A percentile compares a stretch with the other conserved stretches of the same genome.
Evolutionary conservation across 306 rosid species (phyloP).

Genomic region (Corylus americana): DNA sequence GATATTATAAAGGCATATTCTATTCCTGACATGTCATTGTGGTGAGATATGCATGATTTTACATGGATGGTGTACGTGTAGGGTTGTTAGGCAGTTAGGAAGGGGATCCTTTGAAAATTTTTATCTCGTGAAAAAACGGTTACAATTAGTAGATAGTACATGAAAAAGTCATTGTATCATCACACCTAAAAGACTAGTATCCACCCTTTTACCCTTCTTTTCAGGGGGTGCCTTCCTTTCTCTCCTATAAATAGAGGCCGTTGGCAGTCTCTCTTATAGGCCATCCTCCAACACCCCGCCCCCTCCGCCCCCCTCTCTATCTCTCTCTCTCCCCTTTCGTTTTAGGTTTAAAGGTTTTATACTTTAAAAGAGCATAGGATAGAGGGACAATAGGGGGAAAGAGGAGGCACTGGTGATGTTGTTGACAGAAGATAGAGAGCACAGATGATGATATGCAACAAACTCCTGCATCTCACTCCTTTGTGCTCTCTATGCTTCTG

Average conservation of each 20-base stretch:
- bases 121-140: slow-evolving; percentile 62
- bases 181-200: slow-evolving; percentile 11
- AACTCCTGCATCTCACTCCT: slow-evolving; percentile 42
- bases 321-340: slow-evolving; percentile 4
- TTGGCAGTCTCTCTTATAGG: slow-evolving; percentile 11
- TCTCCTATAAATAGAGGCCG: slow-evolving; percentile 61
- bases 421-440: slow-evolving; percentile 99
- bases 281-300: not conserved
- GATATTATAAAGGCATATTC: not conserved
- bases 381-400: not conserved
- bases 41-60: slow-evolving; percentile 17
- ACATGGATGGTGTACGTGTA: not conserved
- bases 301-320: slow-evolving; percentile 9
- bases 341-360: not conserved
- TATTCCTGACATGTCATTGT: not conserved
- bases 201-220: slow-evolving; percentile 35
- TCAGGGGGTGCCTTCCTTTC: not conserved
- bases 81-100: slow-evolving; percentile 36
- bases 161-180: slow-evolving; percentile 24
- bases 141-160: slow-evolving; percentile 35
- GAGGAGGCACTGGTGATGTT: slow-evolving; percentile 36
- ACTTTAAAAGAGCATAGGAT: not conserved
- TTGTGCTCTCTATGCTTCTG: slow-evolving; percentile 77
- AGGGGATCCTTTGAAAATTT: slow-evolving; percentile 35
- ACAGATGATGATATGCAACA: slow-evolving; percentile 69